Conservation (phyloP, 768 basidiomycete genomes). For the Leccinum barrowsii region DNA sequence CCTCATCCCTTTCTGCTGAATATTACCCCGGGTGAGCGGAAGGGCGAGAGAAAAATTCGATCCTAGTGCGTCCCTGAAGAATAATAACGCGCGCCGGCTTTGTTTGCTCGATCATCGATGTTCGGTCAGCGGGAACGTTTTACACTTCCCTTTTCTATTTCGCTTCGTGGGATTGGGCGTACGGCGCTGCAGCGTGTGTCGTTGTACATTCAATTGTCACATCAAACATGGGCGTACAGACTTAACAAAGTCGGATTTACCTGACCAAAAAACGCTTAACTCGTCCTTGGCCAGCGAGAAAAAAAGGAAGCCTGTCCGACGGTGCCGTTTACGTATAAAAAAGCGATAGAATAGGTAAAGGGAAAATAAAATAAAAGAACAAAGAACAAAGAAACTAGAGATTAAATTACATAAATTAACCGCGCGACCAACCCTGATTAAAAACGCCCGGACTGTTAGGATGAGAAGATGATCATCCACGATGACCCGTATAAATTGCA, state of each 20-base stretch:
- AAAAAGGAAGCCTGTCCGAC: background rate
- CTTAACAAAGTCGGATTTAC: background rate
- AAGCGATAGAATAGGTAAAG: background rate
- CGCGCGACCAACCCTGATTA: background rate
- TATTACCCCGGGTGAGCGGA: background rate
- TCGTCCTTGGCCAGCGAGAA: background rate
- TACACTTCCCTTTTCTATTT: background rate
- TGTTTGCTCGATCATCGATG: background rate
- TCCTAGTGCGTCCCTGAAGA: background rate
- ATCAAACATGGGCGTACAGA: background rate
- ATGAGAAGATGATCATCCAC: constrained; percentile 8
- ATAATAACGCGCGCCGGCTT: background rate
- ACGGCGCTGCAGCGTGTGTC: background rate
- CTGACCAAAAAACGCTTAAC: background rate
- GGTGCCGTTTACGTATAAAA: background rate
- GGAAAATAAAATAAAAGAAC: background rate
- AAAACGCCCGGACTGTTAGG: background rate
- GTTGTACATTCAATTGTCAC: background rate
- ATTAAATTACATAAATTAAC: background rate
- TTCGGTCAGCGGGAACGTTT: background rate
- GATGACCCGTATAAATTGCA: background rate
- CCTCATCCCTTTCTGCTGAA: background rate
- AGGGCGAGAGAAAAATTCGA: background rate
- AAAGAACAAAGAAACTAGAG: background rate
- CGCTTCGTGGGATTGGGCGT: background rate